Base-by-base conservation (phyloP, 2,329 filamentous ascomycete species). In the Niveomyces coronatus region DNA sequence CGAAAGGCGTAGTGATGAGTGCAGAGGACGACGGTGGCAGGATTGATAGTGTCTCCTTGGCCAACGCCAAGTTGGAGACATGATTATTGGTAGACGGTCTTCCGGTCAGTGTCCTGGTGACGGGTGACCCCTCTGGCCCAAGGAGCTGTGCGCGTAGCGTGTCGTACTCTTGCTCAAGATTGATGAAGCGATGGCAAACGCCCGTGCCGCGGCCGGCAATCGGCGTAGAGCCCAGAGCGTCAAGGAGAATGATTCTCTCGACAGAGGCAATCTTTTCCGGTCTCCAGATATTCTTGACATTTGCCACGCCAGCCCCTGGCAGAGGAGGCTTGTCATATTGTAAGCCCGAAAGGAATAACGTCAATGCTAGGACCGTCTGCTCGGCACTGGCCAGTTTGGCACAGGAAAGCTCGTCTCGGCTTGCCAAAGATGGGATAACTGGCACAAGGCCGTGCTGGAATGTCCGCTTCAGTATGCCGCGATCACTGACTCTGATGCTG, bases 121-220 rank as follows among this genome's bases (percentile, higher is more conserved):
- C 26, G 5, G 51, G 51, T 17, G 50, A 54, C 14, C 50, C 50
- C 24, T 54, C 47, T 6, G 50, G 49, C 3, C 51, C 50, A 35
- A 56, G 51, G 18, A 94, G 65, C 47, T 86, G 74, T 13, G 70
- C 59, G 44, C 75, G 68, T 34, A 94, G 80, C 18, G 72, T 63
- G 2, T 74, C 65, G 47, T 83, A 94, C 54, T 98, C 89, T 53
- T 96, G 87, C 53, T 93, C 83, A 40, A 98, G 70, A 50, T 98
- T 98, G 53, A 98, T 75, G 53, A 95, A 96, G 24, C 63, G 53
- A 39, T 67, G 63, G 22, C 55, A 54, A 15, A 56, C 50, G 3
- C 53, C 53, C 3, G 56, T 53, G 11, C 37, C 37, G 17, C 53
- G 55, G 5, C 56, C 56, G 49, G 70, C 55, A 42, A 85, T 68